These are phyloP conservation scores for Kuraishia floccosa DNA, from an alignment of 805 yeast genomes.

Conservation along the genomic window DNA sequence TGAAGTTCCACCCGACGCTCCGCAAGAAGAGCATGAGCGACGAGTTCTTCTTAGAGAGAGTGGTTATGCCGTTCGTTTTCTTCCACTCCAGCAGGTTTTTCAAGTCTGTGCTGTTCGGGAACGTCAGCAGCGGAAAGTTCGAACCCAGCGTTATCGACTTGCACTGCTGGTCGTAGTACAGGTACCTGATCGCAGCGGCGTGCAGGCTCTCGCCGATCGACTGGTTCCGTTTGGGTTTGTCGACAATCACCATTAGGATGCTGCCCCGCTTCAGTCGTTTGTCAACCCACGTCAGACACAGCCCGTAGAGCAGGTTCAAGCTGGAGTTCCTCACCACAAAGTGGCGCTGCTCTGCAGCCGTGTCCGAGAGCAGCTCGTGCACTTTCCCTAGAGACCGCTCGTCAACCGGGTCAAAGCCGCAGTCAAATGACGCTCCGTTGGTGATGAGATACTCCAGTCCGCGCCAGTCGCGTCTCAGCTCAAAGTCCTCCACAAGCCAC, in stretches of 20 bases:
- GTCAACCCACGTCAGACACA: conserved; percentile 41
- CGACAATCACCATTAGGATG: conserved; percentile 37
- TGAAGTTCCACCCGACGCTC: conserved; percentile 25
- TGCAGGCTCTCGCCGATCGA: conserved; percentile 45
- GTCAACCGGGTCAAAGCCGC: conserved; percentile 2
- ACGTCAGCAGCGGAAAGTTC: conserved; percentile 3
- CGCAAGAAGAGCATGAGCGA: conserved; percentile 19
- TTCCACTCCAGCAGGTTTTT: not conserved
- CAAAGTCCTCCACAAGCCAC: conserved; percentile 52
- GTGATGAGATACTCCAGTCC: conserved; percentile 32
- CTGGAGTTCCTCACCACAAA: conserved; percentile 49
- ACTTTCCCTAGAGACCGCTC: conserved; percentile 5
- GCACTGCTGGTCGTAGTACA: conserved; percentile 8
- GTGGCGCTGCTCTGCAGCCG: conserved; percentile 25
- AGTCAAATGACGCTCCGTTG: conserved; percentile 17
- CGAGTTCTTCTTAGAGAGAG: not conserved
- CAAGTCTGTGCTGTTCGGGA: not conserved
- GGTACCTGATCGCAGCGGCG: conserved; percentile 37
- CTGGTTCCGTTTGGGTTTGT: conserved; percentile 39
- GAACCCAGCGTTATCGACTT: not conserved
- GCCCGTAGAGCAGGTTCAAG: conserved; percentile 41
- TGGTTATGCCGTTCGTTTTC: not conserved
- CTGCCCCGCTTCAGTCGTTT: conserved; percentile 24
- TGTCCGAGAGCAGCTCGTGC: conserved; percentile 8
- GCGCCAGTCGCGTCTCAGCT: conserved; percentile 36